Evolutionary conservation across 2,329 filamentous ascomycete species (phyloP).

Genomic region (Pleoardoris graminearum): DNA sequence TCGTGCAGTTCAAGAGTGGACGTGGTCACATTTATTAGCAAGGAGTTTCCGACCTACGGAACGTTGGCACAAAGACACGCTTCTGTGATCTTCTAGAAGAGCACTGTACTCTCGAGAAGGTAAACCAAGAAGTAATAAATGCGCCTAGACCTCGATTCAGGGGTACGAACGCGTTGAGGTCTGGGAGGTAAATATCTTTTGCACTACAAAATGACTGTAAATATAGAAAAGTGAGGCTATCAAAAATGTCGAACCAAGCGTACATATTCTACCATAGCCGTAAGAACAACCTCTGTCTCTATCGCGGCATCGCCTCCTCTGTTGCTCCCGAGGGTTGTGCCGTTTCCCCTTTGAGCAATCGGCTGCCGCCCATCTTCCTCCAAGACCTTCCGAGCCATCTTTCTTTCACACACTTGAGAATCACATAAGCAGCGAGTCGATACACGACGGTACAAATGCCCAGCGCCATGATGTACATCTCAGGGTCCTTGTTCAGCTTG

Average conservation of each 20-base stretch:
- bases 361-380: conserved; percentile 23
- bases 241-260: neutral
- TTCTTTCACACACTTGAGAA: conserved; percentile 60
- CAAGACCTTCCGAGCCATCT: conserved; percentile 51
- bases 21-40: conserved; percentile 66
- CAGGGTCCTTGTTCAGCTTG: conserved; percentile 64
- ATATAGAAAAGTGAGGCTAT: neutral
- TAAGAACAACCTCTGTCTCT: too few relatives aligned
- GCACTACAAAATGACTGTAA: too few relatives aligned
- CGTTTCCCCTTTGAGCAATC: neutral
- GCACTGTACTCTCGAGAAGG: conserved; percentile 53
- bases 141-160: too few relatives aligned
- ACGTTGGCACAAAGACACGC: conserved; percentile 64
- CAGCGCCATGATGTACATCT: conserved; percentile 64
- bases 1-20: conserved; percentile 39
- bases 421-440: conserved; percentile 63
- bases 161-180: too few relatives aligned
- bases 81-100: conserved; percentile 60
- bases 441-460: conserved; percentile 68
- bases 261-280: neutral
- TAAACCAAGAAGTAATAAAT: too few relatives aligned
- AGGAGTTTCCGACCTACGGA: conserved; percentile 67
- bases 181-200: too few relatives aligned
- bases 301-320: neutral
- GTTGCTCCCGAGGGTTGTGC: neutral